phyloP scores from a whole-genome alignment of 306 rosid genomes.

The Cicer cuneatum region DNA sequence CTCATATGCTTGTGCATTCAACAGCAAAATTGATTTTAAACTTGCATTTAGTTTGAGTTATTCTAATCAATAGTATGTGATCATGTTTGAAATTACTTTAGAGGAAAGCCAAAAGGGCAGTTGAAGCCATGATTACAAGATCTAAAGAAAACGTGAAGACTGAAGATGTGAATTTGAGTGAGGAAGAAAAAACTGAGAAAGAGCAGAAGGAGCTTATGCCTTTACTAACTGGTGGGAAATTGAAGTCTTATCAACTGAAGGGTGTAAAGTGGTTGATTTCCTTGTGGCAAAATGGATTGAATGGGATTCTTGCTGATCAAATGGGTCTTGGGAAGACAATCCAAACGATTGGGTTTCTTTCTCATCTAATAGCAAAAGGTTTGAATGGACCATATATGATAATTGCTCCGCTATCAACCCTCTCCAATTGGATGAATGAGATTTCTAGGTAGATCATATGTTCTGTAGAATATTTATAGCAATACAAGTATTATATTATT shows the following conservation, averaged over 20 bases:
- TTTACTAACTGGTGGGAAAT: conserved; percentile 81
- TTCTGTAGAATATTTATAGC: conserved; percentile 8
- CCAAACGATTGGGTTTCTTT: conserved; percentile 89
- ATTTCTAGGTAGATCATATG: conserved; percentile 72
- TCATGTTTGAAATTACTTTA: conserved; percentile 42
- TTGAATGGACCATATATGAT: conserved; percentile 90
- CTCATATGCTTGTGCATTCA: background rate
- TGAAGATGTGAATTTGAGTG: conserved; percentile 66
- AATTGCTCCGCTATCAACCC: conserved; percentile 94
- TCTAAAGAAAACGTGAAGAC: conserved; percentile 67
- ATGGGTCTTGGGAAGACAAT: conserved; percentile 99
- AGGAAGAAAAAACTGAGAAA: conserved; percentile 72
- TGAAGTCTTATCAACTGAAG: conserved; percentile 87
- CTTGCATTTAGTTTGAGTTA: conserved; percentile 16
- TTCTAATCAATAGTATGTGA: conserved; percentile 2
- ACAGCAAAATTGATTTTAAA: conserved; percentile 14
- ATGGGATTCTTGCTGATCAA: conserved; percentile 99
- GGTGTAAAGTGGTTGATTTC: conserved; percentile 98
- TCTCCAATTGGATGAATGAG: conserved; percentile 91
- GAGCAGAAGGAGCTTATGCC: conserved; percentile 91
- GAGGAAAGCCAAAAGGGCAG: conserved; percentile 90
- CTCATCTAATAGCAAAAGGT: conserved; percentile 87
- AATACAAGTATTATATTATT: conserved; percentile 6
- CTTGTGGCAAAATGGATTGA: conserved; percentile 98
- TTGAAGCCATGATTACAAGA: conserved; percentile 93